Base-by-base conservation (phyloP, 306 rosid genomes). In the Styphnolobium japonicum region DNA sequence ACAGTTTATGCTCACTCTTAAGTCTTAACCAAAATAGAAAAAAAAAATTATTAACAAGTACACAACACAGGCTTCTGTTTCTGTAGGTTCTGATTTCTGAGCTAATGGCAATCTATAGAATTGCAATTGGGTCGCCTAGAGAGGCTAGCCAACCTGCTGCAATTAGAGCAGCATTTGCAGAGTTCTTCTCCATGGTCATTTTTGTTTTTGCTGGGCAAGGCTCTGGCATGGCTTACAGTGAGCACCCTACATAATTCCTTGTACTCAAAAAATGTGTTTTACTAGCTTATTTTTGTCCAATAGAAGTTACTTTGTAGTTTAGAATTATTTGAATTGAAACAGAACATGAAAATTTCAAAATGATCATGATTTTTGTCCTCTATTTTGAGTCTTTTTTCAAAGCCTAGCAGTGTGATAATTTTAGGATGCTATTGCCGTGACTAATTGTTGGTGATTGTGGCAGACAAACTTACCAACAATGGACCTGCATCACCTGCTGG, bases 151-250 rank as follows among this genome's bases (percentile, higher is more conserved):
- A 81, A 4, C 97, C 96, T 0, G 93, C 90, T 23, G 97, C 96
- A 22, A 84, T 93, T 9, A 84, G 88, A 81, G 96, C 96, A 0
- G 92, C 91, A 3, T 76, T 89, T 3, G 91, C 96, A 0, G 97
- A 93, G 71, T 91, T 93, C 78, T 91, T 93, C 70, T 93, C 97
- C 2, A 91, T 79, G 93, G 45, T 90, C 18, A 90, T 93, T 63
- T 93, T 93, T 75, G 94, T 93, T 22, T 93, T 93, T 70, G 96
- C 96, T 64, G 98, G 98, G 0, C 90, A 91, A 87, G 98, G 96
- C 57, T 93, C 94, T 33, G 94, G 93, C 68, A 85, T 91, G 90
- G 96, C 96, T 65, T 89, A 86, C 46, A 80, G 93, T 91, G 78
- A 84, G 87, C 12, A 75, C 25, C 8, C 27, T 19, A 19, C 8